Conservation (phyloP, 2,329 filamentous ascomycete species). For the Dactylonectria estremocensis region DNA sequence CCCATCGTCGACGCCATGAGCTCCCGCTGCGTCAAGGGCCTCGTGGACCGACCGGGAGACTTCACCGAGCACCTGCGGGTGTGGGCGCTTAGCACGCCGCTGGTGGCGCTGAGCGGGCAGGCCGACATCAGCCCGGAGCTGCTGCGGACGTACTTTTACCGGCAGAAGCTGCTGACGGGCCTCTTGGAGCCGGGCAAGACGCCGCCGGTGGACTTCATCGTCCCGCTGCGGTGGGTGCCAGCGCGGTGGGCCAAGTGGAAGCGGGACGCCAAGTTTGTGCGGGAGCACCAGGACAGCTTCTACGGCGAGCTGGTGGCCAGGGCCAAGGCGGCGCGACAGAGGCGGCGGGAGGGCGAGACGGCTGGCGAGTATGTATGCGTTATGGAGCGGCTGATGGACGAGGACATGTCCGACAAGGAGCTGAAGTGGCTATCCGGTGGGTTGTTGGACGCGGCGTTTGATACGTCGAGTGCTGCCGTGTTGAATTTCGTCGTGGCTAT, state of each 20-base stretch:
- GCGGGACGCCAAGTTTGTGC: slow-evolving; percentile 36
- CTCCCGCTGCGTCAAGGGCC: slow-evolving; percentile 34
- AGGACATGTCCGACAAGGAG: slow-evolving; percentile 40
- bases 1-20: slow-evolving; percentile 42
- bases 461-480: slow-evolving; percentile 41
- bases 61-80: slow-evolving; percentile 38
- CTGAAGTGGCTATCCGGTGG: slow-evolving; percentile 38
- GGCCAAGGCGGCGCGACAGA: slow-evolving; percentile 22
- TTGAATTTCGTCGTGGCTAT: slow-evolving; percentile 42
- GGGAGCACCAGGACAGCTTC: slow-evolving; percentile 40
- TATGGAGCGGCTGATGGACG: slow-evolving; percentile 38
- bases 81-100: slow-evolving; percentile 47
- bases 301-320: slow-evolving; percentile 36
- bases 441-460: slow-evolving; percentile 46
- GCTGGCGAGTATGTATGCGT: slow-evolving; percentile 28
- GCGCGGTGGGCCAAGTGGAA: slow-evolving; percentile 43
- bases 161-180: slow-evolving; percentile 42
- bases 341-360: background rate
- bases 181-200: slow-evolving; percentile 46
- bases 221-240: slow-evolving; percentile 40
- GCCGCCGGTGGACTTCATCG: slow-evolving; percentile 48
- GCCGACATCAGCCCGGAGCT: slow-evolving; percentile 33
- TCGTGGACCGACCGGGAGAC: slow-evolving; percentile 35
- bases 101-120: slow-evolving; percentile 44
- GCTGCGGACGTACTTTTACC: slow-evolving; percentile 37